These are phyloP conservation scores for Colletotrichum tanaceti DNA, from an alignment of 2,329 filamentous ascomycete species.

Conservation along the genomic window DNA sequence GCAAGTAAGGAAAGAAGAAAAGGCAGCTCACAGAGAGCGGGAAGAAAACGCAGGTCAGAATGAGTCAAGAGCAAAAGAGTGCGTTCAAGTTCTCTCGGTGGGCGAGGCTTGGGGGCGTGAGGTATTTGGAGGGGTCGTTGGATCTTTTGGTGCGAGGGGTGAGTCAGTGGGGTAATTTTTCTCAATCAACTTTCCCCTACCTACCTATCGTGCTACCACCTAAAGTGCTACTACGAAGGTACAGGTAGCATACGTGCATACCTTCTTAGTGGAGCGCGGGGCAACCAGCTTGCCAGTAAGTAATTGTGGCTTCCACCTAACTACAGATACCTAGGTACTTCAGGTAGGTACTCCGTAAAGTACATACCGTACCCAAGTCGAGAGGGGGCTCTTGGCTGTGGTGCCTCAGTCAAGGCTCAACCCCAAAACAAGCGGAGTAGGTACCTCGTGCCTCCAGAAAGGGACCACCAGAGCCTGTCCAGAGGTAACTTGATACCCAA, in stretches of 20 bases:
- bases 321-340: no score
- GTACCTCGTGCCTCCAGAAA: background rate
- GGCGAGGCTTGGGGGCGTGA: background rate
- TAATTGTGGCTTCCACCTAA: no score
- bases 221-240: no score
- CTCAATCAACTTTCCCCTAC: slow-evolving; percentile 20
- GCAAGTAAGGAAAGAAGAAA: background rate
- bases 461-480: no score
- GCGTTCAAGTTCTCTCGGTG: slow-evolving; percentile 8
- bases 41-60: background rate
- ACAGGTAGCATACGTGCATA: no score
- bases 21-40: background rate
- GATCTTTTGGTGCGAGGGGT: slow-evolving; percentile 22
- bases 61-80: slow-evolving; percentile 22
- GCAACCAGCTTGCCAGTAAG: slow-evolving; percentile 7
- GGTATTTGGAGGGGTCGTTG: slow-evolving; percentile 31
- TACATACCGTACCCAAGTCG: background rate
- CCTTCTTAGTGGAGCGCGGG: slow-evolving; percentile 36
- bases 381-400: background rate
- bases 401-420: background rate
- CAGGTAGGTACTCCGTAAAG: background rate
- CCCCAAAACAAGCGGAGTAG: slow-evolving; percentile 11
- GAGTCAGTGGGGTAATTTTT: slow-evolving; percentile 41
- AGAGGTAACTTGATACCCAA: background rate
- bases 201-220: no score